Base-by-base conservation (phyloP, 2,329 filamentous ascomycete species). In the Penicillium corylophilum region DNA sequence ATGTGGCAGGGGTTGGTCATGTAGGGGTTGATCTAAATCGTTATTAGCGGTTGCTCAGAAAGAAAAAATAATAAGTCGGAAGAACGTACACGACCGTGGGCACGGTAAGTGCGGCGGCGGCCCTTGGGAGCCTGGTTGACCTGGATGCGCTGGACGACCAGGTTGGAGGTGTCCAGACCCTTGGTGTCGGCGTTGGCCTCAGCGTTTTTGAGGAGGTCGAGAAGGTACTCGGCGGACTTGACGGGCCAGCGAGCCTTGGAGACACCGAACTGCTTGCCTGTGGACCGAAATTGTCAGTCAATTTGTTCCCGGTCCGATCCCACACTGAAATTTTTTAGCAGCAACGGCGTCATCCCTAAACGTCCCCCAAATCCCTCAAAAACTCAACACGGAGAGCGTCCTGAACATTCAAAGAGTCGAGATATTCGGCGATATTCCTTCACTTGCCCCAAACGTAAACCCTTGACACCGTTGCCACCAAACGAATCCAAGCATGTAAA, bases 1-100 rank as follows among this genome's bases (percentile, higher is more conserved):
- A 99, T 96, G 88, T 99, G 94, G 89, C 93, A 99, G 69, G 94
- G 94, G 87, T 95, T 95, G 69, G 92, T 96, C 95, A 99, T 97
- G 87, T 97, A 99, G 62, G 94, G 94, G 88, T 99, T 99, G 84
- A 99, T 99, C 92, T 96, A 75, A 16, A 43, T 10, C 5, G 2
- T n/a, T 33, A 42, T 35, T 26, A 24, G 44, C 10, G 41, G 28
- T 41, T 46, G 12, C 16, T 12, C 4, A 23, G 23, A 20, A n/a
- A 8, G 28, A 51, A 18, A 45, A 24, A 39, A 49, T 33, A 44
- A 7, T 28, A 8, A 28, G 22, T 36, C 6, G 54, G 20, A 47
- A 50, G 52, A 69, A 90, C 92, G 72, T 95, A 96, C 93, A 84
- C 94, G 91, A 87, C 94, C 94, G 86, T 99, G 94, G 64, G 95